Base-by-base conservation (phyloP, 2,329 filamentous ascomycete genomes). In the Paracoccidioides lutzii region DNA sequence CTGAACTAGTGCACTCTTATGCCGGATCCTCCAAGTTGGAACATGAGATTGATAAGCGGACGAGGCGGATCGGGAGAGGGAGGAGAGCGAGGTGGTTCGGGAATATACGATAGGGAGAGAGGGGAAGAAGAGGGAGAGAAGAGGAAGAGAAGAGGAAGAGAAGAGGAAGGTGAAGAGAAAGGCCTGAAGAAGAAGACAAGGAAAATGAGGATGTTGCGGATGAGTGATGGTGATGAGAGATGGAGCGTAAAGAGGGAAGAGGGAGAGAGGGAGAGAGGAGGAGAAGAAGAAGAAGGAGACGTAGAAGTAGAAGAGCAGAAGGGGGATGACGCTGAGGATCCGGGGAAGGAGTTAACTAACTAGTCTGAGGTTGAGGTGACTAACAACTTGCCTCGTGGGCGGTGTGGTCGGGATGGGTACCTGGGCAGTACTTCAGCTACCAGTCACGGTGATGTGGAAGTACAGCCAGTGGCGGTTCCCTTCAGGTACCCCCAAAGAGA, bases 171-270 rank as follows among this genome's bases (percentile, higher is more conserved):
- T 35, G 32, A 55, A 55, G 60, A 61, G 61, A 56, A 57, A 58
- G 62, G 56, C 59, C 56, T 55, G 58, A 57, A 58, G 57, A 60
- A 54, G 60, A 40, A 5, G 46, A 35, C n/a, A 37, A 33, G 32
- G 43, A 42, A 42, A 15, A 6, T n/a, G 46, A 58, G 56, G 59
- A 22, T 22, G 22, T 22, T 22, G 22, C 22, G 22, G 22, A 22
- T 22, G 22, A 22, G 22, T 22, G 22, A 22, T 22, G 22, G 22
- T 1, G 22, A 22, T 22, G 22, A 35, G 14, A 50, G 6, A 38
- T 35, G 32, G 55, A 55, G 60, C 61, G 61, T 57, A 57, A 58
- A 61, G 55, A 59, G 57, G 55, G 58, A 57, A 58, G 57, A 60
- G 53, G 60, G 32, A 5, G 46, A 35, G 15, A 37, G 46, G 32